These are phyloP conservation scores for Tulasnella calospora DNA, from an alignment of 768 basidiomycete genomes.

Conservation along the genomic window DNA sequence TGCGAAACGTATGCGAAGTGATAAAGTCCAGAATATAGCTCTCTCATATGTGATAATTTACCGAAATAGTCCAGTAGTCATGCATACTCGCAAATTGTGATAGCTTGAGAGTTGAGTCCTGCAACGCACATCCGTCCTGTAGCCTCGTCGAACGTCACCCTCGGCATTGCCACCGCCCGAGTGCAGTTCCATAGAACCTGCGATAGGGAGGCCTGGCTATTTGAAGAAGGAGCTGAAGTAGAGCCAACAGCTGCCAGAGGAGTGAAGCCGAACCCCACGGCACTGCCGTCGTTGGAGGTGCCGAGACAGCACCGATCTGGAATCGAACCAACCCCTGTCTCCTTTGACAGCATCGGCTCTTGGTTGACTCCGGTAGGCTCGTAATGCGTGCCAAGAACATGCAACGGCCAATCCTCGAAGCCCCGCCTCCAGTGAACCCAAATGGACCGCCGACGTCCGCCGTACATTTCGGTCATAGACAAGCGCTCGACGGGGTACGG, in stretches of 20 bases:
- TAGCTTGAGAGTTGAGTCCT: slow-evolving; percentile 8
- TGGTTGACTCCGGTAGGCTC: not conserved
- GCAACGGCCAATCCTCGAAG: slow-evolving; percentile 19
- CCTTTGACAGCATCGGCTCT: not conserved
- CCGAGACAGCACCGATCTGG: not conserved
- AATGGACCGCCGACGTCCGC: slow-evolving; percentile 12
- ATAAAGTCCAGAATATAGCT: slow-evolving; percentile 5
- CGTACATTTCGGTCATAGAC: slow-evolving; percentile 23
- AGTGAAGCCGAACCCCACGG: not conserved
- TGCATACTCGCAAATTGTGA: slow-evolving; percentile 22
- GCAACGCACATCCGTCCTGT: slow-evolving; percentile 20
- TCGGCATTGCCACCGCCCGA: slow-evolving; percentile 17
- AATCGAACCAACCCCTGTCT: not conserved
- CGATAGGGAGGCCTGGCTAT: not conserved
- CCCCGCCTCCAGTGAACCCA: slow-evolving; percentile 26
- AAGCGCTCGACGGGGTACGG: slow-evolving; percentile 23
- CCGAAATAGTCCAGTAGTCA: slow-evolving; percentile 8
- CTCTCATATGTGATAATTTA: slow-evolving; percentile 7
- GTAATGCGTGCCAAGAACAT: not conserved
- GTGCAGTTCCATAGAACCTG: slow-evolving; percentile 16
- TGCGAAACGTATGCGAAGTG: not conserved
- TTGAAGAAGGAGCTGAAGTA: not conserved
- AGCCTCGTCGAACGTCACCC: slow-evolving; percentile 20
- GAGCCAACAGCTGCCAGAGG: slow-evolving; percentile 1
- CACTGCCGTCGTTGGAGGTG: slow-evolving; percentile 10